Evolutionary conservation across 495 filamentous ascomycete genomes (phyloP).

Genomic region (Cercophora sp.): DNA sequence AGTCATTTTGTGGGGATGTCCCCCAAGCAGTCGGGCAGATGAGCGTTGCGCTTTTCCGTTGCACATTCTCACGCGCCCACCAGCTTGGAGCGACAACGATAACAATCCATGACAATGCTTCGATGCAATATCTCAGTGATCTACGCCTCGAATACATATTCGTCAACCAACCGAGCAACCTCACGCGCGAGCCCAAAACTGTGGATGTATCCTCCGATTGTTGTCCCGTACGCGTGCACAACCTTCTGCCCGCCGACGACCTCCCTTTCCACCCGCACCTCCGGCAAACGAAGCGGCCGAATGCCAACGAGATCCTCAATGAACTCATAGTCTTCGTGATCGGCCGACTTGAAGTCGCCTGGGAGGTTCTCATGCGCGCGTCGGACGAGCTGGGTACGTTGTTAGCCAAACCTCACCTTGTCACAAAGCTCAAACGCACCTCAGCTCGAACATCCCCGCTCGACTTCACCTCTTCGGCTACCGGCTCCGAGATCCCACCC

Average conservation of each 20-base stretch:
- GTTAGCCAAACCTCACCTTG: not conserved
- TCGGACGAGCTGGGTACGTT: conserved; percentile 3
- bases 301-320: conserved; percentile 11
- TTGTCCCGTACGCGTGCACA: not conserved
- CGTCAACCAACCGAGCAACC: not conserved
- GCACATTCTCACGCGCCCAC: too few species aligned
- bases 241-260: not conserved
- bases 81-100: too few species aligned
- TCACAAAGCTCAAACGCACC: conserved; percentile 1
- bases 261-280: conserved; percentile 14
- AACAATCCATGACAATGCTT: too few species aligned
- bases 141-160: not conserved
- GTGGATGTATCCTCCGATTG: not conserved
- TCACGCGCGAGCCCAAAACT: not conserved
- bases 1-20: too few species aligned
- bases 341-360: conserved; percentile 9
- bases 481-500: conserved; percentile 16
- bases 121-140: too few species aligned
- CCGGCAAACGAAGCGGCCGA: conserved; percentile 7
- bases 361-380: conserved; percentile 11
- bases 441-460: conserved; percentile 1
- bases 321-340: conserved; percentile 6
- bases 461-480: not conserved
- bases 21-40: too few species aligned
- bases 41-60: too few species aligned